A percentile compares a stretch with the other conserved stretches of the same genome.
Evolutionary conservation across 176 grass and related monocot species (phyloP).

Genomic region (Sorghum bicolor): DNA sequence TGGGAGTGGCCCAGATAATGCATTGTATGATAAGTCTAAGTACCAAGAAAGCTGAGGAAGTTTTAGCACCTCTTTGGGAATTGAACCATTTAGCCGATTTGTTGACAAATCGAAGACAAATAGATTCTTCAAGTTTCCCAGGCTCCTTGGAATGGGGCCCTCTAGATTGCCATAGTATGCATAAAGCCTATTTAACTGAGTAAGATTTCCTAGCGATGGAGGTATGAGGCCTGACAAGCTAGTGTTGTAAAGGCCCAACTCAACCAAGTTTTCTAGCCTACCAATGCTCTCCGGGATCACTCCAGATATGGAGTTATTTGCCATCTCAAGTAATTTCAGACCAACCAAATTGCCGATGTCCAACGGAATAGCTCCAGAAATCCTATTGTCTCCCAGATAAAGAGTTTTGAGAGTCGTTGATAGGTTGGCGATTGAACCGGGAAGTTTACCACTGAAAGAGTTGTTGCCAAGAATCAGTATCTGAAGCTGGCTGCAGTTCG

Average conservation of each 20-base stretch:
- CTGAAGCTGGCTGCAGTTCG: too few species aligned
- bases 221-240: conserved; percentile 21
- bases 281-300: conserved; percentile 16
- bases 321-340: not conserved
- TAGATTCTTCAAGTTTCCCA: not conserved
- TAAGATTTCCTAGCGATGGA: not conserved
- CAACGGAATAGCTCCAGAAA: not conserved
- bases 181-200: not conserved
- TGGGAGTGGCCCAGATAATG: conserved; percentile 9
- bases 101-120: not conserved
- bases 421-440: not conserved
- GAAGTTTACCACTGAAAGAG: conserved; percentile 1
- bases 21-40: conserved; percentile 26
- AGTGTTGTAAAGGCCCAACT: not conserved
- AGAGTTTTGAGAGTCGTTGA: not conserved
- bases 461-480: not conserved
- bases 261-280: not conserved
- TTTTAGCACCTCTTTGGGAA: conserved; percentile 1
- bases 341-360: conserved; percentile 14
- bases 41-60: not conserved
- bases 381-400: not conserved
- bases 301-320: not conserved
- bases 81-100: not conserved
- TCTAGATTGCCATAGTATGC: not conserved
- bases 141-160: conserved; percentile 9